These are phyloP conservation scores for Botrytis paeoniae DNA, from an alignment of 2,329 filamentous ascomycete species.

Conservation along the genomic window DNA sequence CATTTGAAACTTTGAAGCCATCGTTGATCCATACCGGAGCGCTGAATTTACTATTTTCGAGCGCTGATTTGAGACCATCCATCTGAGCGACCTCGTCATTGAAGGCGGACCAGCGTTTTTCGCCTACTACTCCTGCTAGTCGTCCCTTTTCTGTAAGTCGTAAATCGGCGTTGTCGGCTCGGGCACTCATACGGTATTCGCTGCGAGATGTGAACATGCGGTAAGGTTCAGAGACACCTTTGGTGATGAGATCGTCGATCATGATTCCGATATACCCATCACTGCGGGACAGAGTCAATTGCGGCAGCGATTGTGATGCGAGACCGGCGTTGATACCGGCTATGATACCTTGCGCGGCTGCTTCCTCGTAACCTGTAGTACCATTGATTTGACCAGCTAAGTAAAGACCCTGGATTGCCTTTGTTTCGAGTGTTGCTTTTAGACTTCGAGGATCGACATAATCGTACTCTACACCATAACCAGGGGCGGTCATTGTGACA, in stretches of 20 bases:
- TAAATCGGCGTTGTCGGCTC: conserved; percentile 90
- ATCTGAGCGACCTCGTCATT: conserved; percentile 64
- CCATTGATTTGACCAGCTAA: conserved; percentile 97
- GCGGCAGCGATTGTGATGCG: conserved; percentile 62
- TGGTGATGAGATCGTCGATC: conserved; percentile 96
- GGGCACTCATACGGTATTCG: conserved; percentile 89
- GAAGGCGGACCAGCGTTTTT: conserved; percentile 73
- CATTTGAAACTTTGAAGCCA: conserved; percentile 67
- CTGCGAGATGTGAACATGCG: conserved; percentile 96
- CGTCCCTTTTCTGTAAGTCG: conserved; percentile 79
- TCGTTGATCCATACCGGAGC: conserved; percentile 64
- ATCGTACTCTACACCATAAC: conserved; percentile 97
- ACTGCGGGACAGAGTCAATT: conserved; percentile 69
- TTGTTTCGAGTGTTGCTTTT: conserved; percentile 88
- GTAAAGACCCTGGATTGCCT: conserved; percentile 82
- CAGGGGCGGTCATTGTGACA: conserved; percentile 87
- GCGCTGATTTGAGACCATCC: conserved; percentile 57
- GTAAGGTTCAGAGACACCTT: conserved; percentile 95
- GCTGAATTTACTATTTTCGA: conserved; percentile 57
- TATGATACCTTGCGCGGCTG: conserved; percentile 86
- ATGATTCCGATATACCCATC: conserved; percentile 98
- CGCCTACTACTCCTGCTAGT: conserved; percentile 72
- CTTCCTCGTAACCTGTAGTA: conserved; percentile 97
- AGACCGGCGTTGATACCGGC: conserved; percentile 93
- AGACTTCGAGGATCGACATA: conserved; percentile 93